Base-by-base conservation (phyloP, 257 asterid genomes). In the Primulina eburnea region DNA sequence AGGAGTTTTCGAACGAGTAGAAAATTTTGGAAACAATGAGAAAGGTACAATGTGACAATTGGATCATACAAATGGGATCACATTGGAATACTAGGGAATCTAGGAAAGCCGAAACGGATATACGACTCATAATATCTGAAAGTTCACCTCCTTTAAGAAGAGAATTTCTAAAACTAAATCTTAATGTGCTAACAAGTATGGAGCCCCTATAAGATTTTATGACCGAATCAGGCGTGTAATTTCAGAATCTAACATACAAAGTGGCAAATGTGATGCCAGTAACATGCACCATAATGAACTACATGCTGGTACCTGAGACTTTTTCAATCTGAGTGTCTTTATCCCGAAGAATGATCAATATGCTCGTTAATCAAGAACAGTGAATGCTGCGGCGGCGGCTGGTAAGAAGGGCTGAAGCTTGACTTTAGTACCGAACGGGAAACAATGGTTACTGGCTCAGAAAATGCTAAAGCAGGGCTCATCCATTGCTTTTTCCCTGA, bases 381-480 rank as follows among this genome's bases (percentile, higher is more conserved):
- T 24, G 79, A 79, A 6, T 90, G 67, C 76, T 80, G 82, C 17
- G 76, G 76, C 56, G 56, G 18, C 79, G 79, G 88, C 35, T 77
- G 81, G 75, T 78, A 83, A 52, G 83, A 47, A 24, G 82, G 72
- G 74, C 79, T 80, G 78, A 81, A 70, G 83, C 84, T 79, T 24
- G 93, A 83, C 74, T 83, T 86, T 35, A 87, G 76, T 50, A 88
- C 70, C 34, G 87, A 24, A 89, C 77, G 91, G 47, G 85, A 60
- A 71, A 83, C 83, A 69, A 71, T 68, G 82, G 64, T 72, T 67
- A 81, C 88, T 11, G 84, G 79, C 71, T 87, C 56, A 16, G 56
- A 14, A 47, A 47, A 47, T 47, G 56, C 56, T 14, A 16, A 16
- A 47, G 20, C 20, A 57, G 74, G 55, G 75, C 71, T 67, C 17